Percentiles rank a stretch among this genome's conserved stretches.
Conservation (phyloP, 768 basidiomycete genomes). For the Sarcomyxa edulis region DNA sequence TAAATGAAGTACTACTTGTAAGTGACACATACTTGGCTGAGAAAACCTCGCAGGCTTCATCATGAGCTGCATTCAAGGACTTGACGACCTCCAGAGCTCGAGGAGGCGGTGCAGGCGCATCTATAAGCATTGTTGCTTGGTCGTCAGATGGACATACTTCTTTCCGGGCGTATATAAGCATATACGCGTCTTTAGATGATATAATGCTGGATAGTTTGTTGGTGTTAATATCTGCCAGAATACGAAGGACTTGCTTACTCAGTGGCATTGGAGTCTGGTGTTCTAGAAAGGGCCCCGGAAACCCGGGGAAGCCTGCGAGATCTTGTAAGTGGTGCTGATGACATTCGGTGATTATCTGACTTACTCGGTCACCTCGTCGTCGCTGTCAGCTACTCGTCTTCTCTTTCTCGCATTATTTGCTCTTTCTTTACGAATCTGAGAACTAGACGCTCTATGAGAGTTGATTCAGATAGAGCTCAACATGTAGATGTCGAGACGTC, state of each 20-base stretch:
- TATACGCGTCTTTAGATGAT: slow-evolving; percentile 86
- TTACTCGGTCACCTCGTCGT: slow-evolving; percentile 37
- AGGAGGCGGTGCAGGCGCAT: slow-evolving; percentile 42
- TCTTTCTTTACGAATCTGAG: slow-evolving; percentile 29
- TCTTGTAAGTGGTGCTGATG: neutral
- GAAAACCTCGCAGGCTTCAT: slow-evolving; percentile 46
- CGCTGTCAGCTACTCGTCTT: slow-evolving; percentile 53
- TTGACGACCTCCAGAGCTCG: slow-evolving; percentile 51
- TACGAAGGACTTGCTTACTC: neutral
- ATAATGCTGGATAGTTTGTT: slow-evolving; percentile 33
- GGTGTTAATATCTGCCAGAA: neutral
- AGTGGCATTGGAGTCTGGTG: neutral
- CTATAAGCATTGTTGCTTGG: slow-evolving; percentile 9
- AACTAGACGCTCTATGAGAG: slow-evolving; percentile 16
- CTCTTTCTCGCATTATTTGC: slow-evolving; percentile 39
- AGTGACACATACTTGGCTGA: slow-evolving; percentile 35
- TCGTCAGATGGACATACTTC: too few species aligned
- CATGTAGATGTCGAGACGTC: slow-evolving; percentile 3
- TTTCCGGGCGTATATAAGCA: slow-evolving; percentile 81
- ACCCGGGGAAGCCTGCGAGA: neutral
- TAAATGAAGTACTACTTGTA: neutral
- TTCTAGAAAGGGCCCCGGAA: slow-evolving; percentile 2
- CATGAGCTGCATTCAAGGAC: slow-evolving; percentile 49
- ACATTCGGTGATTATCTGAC: slow-evolving; percentile 3
- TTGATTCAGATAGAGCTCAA: slow-evolving; percentile 4